A percentile compares a stretch with the other conserved stretches of the same genome.
These are phyloP conservation scores for Pseudogymnoascus sp. DNA, from an alignment of 2,329 filamentous ascomycete species.

Conservation along the genomic window DNA sequence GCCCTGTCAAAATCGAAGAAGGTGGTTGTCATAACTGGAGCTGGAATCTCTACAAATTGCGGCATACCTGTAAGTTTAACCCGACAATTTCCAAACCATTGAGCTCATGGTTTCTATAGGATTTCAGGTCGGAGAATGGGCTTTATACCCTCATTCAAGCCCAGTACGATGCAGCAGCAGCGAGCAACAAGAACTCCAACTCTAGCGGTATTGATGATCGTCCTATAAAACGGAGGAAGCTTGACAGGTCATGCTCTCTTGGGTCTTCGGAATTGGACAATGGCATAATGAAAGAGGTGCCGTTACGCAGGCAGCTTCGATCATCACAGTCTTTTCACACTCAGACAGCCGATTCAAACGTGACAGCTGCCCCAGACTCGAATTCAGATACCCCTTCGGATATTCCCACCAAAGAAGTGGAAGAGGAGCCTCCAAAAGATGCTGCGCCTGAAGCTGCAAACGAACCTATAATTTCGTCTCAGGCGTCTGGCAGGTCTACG, in stretches of 20 bases:
- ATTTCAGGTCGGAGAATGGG: slow-evolving; percentile 65
- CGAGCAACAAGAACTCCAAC: slow-evolving; percentile 26
- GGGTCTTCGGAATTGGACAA: background rate
- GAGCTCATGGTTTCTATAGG: slow-evolving; percentile 36
- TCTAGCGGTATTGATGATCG: slow-evolving; percentile 27
- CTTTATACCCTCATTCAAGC: slow-evolving; percentile 65
- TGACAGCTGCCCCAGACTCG: background rate
- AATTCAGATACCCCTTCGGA: background rate
- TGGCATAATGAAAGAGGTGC: background rate
- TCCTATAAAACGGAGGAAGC: slow-evolving; percentile 25
- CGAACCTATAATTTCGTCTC: slow-evolving; percentile 12
- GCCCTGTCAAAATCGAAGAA: slow-evolving; percentile 56
- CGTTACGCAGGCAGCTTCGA: background rate
- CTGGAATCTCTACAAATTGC: slow-evolving; percentile 68
- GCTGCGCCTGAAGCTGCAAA: background rate
- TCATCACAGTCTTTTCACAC: background rate
- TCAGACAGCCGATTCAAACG: background rate
- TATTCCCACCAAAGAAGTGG: background rate
- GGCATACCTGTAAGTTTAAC: slow-evolving; percentile 57
- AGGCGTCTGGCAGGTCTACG: slow-evolving; percentile 16
- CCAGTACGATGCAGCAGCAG: slow-evolving; percentile 49
- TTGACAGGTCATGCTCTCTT: slow-evolving; percentile 8
- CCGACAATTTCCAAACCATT: background rate
- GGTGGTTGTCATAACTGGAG: slow-evolving; percentile 63
- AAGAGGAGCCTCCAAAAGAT: background rate